A percentile compares a stretch with the other conserved stretches of the same genome.
Conservation (phyloP, 768 basidiomycete species). For the Calocybe gangraenosa region DNA sequence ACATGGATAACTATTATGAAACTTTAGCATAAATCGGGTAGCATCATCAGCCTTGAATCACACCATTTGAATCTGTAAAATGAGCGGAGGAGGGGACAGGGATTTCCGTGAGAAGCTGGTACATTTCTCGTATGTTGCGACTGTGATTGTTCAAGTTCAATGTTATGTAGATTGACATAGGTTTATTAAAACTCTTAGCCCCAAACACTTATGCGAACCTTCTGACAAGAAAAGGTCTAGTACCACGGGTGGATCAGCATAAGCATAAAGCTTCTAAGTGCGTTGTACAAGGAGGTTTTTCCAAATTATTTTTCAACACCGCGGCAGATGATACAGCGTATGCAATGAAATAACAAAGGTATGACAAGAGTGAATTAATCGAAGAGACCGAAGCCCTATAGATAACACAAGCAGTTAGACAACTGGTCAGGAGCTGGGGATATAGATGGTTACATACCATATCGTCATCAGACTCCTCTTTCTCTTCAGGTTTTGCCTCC, state of each 20-base stretch:
- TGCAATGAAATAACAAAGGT: constrained; percentile 6
- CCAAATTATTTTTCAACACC: constrained; percentile 10
- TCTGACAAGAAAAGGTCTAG: too few relatives aligned
- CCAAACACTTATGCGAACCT: too few relatives aligned
- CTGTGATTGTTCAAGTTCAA: not conserved
- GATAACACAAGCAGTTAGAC: not conserved
- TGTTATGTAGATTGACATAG: too few relatives aligned
- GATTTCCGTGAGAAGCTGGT: constrained; percentile 35
- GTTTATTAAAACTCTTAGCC: too few relatives aligned
- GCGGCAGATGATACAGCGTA: constrained; percentile 15
- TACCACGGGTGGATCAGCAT: too few relatives aligned
- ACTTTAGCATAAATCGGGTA: too few relatives aligned
- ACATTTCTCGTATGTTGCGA: constrained; percentile 23
- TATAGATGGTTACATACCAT: constrained; percentile 56
- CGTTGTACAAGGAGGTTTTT: constrained; percentile 11
- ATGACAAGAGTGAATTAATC: constrained; percentile 50
- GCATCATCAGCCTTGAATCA: too few relatives aligned
- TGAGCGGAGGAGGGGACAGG: constrained; percentile 32
- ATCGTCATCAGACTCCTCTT: constrained; percentile 88
- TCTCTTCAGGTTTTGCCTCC: constrained; percentile 83
- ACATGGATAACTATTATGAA: constrained; percentile 35
- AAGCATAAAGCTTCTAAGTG: too few relatives aligned
- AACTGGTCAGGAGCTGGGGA: not conserved
- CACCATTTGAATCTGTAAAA: constrained; percentile 25
- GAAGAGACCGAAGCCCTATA: constrained; percentile 93